phyloP scores from a whole-genome alignment of 306 rosid genomes.

The Medicago lupulina region DNA sequence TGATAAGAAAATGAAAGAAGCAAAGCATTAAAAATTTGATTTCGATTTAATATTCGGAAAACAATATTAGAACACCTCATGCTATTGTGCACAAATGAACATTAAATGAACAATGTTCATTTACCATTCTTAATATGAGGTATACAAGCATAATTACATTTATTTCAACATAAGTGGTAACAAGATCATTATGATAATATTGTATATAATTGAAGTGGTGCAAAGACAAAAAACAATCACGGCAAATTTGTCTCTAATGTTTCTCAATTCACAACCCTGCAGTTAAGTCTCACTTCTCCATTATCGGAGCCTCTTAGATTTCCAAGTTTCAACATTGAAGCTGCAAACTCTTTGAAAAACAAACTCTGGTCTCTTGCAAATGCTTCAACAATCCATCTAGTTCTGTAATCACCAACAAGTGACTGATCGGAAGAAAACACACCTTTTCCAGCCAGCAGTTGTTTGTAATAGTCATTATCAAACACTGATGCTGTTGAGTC shows the following conservation, averaged over 20 bases:
- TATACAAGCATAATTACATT: conserved; percentile 28
- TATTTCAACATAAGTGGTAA: conserved; percentile 34
- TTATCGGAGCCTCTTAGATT: conserved; percentile 53
- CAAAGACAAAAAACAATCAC: conserved; percentile 25
- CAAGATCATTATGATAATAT: conserved; percentile 23
- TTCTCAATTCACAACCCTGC: conserved; percentile 56
- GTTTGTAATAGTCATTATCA: conserved; percentile 71
- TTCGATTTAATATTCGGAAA: neutral
- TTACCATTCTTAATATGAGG: conserved; percentile 30
- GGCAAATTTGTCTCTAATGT: conserved; percentile 21
- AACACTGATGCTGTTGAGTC: conserved; percentile 76
- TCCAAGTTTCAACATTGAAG: conserved; percentile 79
- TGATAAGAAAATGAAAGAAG: neutral
- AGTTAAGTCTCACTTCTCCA: conserved; percentile 73
- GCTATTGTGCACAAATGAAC: neutral
- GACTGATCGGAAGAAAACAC: conserved; percentile 77
- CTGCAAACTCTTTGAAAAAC: conserved; percentile 67
- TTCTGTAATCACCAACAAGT: conserved; percentile 62
- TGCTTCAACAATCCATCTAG: conserved; percentile 70
- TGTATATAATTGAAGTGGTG: conserved; percentile 33
- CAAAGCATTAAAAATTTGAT: conserved; percentile 4
- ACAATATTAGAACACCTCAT: conserved; percentile 3
- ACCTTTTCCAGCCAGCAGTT: conserved; percentile 56
- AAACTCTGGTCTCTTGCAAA: conserved; percentile 63
- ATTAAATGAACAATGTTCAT: conserved; percentile 7